Conservation (phyloP, 169 alveolate species). For the Amoebophrya sp. region DNA sequence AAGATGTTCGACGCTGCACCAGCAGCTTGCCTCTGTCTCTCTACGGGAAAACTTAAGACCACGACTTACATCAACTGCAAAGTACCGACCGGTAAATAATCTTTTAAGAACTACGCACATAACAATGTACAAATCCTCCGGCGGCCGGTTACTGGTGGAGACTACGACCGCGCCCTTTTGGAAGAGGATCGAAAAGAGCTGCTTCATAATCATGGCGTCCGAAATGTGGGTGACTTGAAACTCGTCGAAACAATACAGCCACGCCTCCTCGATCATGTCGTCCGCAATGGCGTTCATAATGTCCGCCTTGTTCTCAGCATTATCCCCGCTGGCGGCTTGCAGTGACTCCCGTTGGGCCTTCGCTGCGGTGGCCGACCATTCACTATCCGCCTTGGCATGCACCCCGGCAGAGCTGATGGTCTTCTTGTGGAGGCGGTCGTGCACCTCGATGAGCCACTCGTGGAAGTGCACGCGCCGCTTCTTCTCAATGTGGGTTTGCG, state of each 20-base stretch:
- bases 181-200: conserved; percentile 55
- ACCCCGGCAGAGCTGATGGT: not conserved
- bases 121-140: conserved; percentile 69
- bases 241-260: conserved; percentile 64
- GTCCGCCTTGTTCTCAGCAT: conserved; percentile 42
- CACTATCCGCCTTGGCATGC: not conserved
- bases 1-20: no score
- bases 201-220: conserved; percentile 69
- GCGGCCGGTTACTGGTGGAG: conserved; percentile 69
- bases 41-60: no score
- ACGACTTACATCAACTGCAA: no score
- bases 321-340: no score
- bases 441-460: not conserved
- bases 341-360: not conserved
- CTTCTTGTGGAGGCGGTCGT: not conserved
- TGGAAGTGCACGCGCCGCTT: not conserved
- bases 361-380: not conserved
- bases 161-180: conserved; percentile 46
- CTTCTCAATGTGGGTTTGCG: not conserved
- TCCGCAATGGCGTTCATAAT: conserved; percentile 58
- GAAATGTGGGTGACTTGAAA: conserved; percentile 70
- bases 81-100: no score
- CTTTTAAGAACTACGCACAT: no score
- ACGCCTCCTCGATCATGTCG: conserved; percentile 52
- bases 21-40: no score